A percentile compares a stretch with the other conserved stretches of the same genome.
These are phyloP conservation scores for Eleusine indica DNA, from an alignment of 176 grass and related monocot species.

Conservation along the genomic window DNA sequence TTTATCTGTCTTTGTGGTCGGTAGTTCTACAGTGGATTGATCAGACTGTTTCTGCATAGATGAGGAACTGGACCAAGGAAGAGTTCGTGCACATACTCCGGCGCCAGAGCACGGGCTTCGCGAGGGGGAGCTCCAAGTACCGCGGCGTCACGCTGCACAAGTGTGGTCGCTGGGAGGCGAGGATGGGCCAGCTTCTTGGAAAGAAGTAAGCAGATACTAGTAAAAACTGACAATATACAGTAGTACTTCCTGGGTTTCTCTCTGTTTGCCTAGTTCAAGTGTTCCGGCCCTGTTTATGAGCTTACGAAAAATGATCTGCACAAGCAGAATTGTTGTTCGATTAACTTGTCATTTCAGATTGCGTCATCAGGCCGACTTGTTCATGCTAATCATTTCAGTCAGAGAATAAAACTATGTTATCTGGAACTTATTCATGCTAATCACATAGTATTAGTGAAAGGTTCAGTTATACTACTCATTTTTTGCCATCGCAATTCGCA, in stretches of 20 bases:
- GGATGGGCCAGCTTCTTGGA: constrained; percentile 97
- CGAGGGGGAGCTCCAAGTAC: constrained; percentile 92
- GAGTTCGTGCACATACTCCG: constrained; percentile 99
- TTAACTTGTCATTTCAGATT: neutral
- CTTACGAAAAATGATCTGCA: neutral
- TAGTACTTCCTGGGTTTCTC: neutral
- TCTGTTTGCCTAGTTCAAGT: neutral
- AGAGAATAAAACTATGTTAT: neutral
- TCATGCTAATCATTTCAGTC: neutral
- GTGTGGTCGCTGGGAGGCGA: constrained; percentile 95
- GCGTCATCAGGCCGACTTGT: neutral
- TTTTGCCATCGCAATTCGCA: neutral
- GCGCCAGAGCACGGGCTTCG: constrained; percentile 95
- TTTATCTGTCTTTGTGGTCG: neutral
- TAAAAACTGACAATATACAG: neutral
- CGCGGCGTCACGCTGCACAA: constrained; percentile 96
- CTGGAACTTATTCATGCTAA: neutral
- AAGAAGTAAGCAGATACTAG: constrained; percentile 71
- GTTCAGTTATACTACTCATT: constrained; percentile 21
- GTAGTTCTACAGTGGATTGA: neutral
- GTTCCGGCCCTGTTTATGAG: neutral
- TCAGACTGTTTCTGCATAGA: constrained; percentile 40
- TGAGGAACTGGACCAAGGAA: constrained; percentile 93
- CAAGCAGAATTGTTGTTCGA: neutral
- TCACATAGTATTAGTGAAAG: constrained; percentile 2